Conservation (phyloP, 257 asterid genomes). For the Marsdenia floribunda region DNA sequence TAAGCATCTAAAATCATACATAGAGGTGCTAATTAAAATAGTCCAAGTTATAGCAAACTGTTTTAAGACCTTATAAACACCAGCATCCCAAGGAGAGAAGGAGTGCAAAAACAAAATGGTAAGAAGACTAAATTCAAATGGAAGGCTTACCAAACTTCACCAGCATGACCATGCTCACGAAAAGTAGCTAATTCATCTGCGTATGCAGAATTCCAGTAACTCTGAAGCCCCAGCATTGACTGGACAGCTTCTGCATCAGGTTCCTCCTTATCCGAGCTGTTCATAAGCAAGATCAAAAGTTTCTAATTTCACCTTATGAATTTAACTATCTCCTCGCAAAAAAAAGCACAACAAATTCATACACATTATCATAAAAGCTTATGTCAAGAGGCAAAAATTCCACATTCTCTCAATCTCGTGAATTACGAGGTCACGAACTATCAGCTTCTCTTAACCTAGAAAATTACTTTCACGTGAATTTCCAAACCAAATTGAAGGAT, state of each 20-base stretch:
- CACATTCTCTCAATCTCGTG: not conserved
- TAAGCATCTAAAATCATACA: not conserved
- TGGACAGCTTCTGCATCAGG: conserved; percentile 68
- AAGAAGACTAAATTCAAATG: not conserved
- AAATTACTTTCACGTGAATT: not conserved
- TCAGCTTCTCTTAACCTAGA: not conserved
- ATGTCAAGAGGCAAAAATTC: not conserved
- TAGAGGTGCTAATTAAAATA: not conserved
- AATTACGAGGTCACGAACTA: not conserved
- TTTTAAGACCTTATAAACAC: not conserved
- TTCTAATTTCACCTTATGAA: not conserved
- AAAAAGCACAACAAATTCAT: not conserved
- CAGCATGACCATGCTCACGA: conserved; percentile 90
- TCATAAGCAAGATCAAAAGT: conserved; percentile 20
- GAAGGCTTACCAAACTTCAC: conserved; percentile 81
- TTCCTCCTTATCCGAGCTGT: conserved; percentile 91
- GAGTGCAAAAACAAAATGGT: not conserved
- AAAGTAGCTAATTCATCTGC: conserved; percentile 84
- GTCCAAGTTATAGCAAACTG: not conserved
- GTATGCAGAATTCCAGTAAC: conserved; percentile 93
- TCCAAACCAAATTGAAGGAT: not conserved
- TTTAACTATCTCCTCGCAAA: too few species aligned
- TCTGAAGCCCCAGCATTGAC: conserved; percentile 90
- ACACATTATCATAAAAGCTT: not conserved
- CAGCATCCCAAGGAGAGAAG: not conserved